Evolutionary conservation across 345 rosid genomes (phyloP), one percentile per base, ranked within the genome.

Genomic region (Eutrema heterophyllum): DNA sequence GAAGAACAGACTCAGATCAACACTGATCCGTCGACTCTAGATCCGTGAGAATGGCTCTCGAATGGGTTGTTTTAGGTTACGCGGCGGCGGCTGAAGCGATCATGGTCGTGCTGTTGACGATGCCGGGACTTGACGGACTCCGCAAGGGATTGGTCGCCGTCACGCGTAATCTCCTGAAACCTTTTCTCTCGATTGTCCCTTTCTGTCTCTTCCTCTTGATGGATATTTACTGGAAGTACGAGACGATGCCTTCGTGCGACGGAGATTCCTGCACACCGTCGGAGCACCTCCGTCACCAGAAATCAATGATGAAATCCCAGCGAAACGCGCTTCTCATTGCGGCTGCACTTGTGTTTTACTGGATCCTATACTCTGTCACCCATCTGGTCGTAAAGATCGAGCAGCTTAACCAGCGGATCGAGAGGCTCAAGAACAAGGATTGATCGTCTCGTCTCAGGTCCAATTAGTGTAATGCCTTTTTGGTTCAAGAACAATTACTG

Each of bases 201-300:
- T 90, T 92, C 61, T 88, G 95, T 74, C 82, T 92, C 75, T 92
- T 92, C 74, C 87, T 92, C 0, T 73, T 92, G 0, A 87, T 90
- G 96, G 98, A 92, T 61, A 92, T 90, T 58, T 92, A 88, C 83
- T 92, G 98, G 98, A 90, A 92, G 75, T 89, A 89, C 86, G 98
- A 92, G 83, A 92, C 89, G 2, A 82, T 84, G 32, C 96, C 96
- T 16, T 77, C 68, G 32, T 92, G 96, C 71, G 92, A 88, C 14
- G 88, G 81, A 14, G 88, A 84, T 13, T 80, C 96, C 1, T 92
- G 98, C 74, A 81, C 89, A 1, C 98, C 96, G 4, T 66, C 87
- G 15, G 95, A 92, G 80, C 85, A 84, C 67, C 86, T 90, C 70
- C 96, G 98, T 54, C 98, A 92, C 81, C 92, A 90, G 89, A 92